These are phyloP conservation scores for Starmerella bombi DNA, from an alignment of 805 yeast species.

Conservation along the genomic window DNA sequence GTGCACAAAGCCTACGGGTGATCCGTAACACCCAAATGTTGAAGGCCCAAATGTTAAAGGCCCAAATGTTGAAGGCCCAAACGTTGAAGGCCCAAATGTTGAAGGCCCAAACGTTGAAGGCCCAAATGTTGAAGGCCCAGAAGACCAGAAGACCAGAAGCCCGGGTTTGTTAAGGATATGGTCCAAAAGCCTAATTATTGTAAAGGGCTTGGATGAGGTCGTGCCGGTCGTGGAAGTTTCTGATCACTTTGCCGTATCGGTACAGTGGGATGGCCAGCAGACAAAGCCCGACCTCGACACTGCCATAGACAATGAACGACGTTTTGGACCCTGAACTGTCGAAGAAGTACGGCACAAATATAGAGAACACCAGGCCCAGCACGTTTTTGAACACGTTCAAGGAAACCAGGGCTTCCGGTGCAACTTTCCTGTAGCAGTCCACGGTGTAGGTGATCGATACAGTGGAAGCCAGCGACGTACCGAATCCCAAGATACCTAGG, in stretches of 20 bases:
- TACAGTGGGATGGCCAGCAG: slow-evolving; percentile 40
- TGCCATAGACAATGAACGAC: slow-evolving; percentile 41
- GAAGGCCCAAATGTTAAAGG: no score
- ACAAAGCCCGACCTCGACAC: slow-evolving; percentile 38
- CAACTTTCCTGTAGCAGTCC: slow-evolving; percentile 44
- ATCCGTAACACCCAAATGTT: no score
- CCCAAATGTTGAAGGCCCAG: no score
- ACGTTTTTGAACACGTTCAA: slow-evolving; percentile 43
- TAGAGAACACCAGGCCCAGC: slow-evolving; percentile 42
- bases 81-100: no score
- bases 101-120: no score
- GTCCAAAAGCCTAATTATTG: no score
- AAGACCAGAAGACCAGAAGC: no score
- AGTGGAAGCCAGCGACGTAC: slow-evolving; percentile 48
- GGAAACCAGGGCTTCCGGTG: slow-evolving; percentile 46
- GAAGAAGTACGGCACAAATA: slow-evolving; percentile 40
- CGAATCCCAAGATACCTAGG: slow-evolving; percentile 45
- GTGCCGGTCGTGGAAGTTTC: slow-evolving; percentile 40
- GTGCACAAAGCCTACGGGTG: no score
- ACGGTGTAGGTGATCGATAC: slow-evolving; percentile 48
- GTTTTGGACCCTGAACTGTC: slow-evolving; percentile 33
- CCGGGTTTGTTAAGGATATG: no score
- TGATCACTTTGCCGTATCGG: slow-evolving; percentile 38
- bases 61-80: no score
- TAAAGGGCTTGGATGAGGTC: slow-evolving; percentile 33